Evolutionary conservation across 768 basidiomycete genomes (phyloP).

Genomic region (Xerocomellus dryophilus): DNA sequence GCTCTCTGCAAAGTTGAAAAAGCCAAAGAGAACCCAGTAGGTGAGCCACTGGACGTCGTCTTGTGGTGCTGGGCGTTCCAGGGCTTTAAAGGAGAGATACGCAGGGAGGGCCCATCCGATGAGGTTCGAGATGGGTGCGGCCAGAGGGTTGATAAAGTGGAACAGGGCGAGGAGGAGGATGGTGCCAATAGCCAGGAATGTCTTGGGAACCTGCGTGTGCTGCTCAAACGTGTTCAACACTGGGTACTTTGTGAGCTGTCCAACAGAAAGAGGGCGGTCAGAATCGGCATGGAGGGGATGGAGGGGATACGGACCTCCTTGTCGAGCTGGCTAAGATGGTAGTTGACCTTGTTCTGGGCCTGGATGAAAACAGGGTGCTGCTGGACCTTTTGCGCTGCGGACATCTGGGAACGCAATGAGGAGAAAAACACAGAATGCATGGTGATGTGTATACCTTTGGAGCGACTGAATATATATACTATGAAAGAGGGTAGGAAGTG

Average conservation of each 20-base stretch:
- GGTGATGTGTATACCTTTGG: conserved; percentile 9
- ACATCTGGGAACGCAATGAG: conserved; percentile 48
- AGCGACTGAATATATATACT: conserved; percentile 6
- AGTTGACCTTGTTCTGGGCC: conserved; percentile 75
- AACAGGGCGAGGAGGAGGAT: conserved; percentile 64
- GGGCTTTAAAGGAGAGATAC: conserved; percentile 91
- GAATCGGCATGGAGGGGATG: not conserved
- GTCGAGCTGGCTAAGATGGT: conserved; percentile 88
- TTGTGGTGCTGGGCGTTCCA: conserved; percentile 78
- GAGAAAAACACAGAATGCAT: not conserved
- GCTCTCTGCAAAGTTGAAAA: conserved; percentile 89
- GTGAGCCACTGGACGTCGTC: conserved; percentile 97
- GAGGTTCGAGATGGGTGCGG: conserved; percentile 88
- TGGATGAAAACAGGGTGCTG: conserved; percentile 85
- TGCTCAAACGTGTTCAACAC: conserved; percentile 80
- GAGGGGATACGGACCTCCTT: conserved; percentile 71
- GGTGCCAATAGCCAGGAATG: conserved; percentile 78
- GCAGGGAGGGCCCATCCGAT: conserved; percentile 94
- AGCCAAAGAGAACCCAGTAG: conserved; percentile 95
- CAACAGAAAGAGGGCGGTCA: not conserved
- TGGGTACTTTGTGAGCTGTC: conserved; percentile 81
- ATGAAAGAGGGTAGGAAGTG: not conserved
- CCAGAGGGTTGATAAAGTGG: conserved; percentile 88
- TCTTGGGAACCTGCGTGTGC: conserved; percentile 90
- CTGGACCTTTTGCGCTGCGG: conserved; percentile 77